Conservation (phyloP, 176 grass and related monocot species). For the Carex cristatella region DNA sequence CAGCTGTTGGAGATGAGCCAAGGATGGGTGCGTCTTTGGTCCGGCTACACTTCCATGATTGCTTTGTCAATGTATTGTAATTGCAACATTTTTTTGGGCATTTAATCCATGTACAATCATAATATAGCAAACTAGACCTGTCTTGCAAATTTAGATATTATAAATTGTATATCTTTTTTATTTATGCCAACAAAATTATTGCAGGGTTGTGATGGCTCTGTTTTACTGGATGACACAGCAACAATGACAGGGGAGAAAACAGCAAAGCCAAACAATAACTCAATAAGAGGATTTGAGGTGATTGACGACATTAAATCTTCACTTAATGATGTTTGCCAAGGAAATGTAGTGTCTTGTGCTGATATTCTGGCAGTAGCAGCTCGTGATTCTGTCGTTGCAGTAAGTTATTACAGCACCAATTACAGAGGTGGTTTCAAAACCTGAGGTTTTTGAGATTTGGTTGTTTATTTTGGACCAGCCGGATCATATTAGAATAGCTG, state of each 20-base stretch:
- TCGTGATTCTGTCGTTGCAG: constrained; percentile 64
- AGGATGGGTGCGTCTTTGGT: constrained; percentile 66
- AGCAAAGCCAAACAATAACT: constrained; percentile 61
- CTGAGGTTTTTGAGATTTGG: neutral
- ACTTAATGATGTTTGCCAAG: constrained; percentile 45
- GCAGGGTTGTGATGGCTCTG: constrained; percentile 72
- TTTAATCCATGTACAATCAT: no score
- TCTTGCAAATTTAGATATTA: neutral
- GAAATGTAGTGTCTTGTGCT: constrained; percentile 75
- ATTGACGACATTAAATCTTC: constrained; percentile 54
- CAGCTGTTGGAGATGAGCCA: constrained; percentile 43
- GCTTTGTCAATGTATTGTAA: constrained; percentile 59
- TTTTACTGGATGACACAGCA: constrained; percentile 61
- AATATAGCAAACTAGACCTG: neutral
- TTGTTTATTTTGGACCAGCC: neutral
- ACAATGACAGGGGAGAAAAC: constrained; percentile 62
- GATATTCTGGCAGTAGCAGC: constrained; percentile 68
- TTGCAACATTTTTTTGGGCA: neutral
- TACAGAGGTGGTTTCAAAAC: neutral
- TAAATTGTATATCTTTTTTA: neutral
- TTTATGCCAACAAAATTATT: neutral
- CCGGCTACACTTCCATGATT: constrained; percentile 83
- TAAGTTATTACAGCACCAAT: constrained; percentile 20
- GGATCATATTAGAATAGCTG: neutral
- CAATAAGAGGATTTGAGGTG: constrained; percentile 54